Evolutionary conservation across 2,329 filamentous ascomycete genomes (phyloP), one percentile per base, ranked within the genome.

Genomic region (Apiospora aurea): DNA sequence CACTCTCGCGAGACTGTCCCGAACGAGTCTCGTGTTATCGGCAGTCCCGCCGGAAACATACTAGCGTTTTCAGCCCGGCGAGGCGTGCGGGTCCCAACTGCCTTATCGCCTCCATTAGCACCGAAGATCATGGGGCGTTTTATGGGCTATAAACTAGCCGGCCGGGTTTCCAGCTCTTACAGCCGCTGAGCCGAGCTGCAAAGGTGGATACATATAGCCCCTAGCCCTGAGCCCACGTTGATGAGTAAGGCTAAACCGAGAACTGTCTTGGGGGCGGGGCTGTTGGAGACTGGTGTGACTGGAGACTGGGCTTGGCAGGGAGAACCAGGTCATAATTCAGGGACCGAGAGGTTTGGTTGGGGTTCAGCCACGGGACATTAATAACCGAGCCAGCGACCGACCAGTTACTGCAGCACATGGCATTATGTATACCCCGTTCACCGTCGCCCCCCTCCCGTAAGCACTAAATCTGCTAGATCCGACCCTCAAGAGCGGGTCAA

Each of bases 401-500:
- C 7, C 18, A 61, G 11, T 61, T 61, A 5, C 53, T 13, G 29
- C 6, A 18, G 8, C 53, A 34, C 26, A 61, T 11, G 29, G 53
- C 53, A 49, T 10, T 21, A 11, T 14, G 18, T 21, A 11, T 14
- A 29, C 4, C 1, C 51, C 51, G 11, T 13, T 13, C 24, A 38
- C 4, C 21, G 26, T 29, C 26, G 26, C 3, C 7, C 53, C 53
- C 34, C 5, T 53, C 16, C 29, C 53, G 53, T 61, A 61, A 61
- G 53, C 53, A 61, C 53, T 34, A 61, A 11, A 21, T 38, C 41
- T 16, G 53, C 53, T 49, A 21, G 8, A 14, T 26, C 16, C 29
- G 21, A n/a, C 16, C 29, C 53, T 29, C 34, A 61, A 38, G 53
- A 61, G 53, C 53, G 53, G 51, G 51, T 61, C 53, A 61, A 38